phyloP scores from a whole-genome alignment of 306 rosid species.

The Begonia masoniana region DNA sequence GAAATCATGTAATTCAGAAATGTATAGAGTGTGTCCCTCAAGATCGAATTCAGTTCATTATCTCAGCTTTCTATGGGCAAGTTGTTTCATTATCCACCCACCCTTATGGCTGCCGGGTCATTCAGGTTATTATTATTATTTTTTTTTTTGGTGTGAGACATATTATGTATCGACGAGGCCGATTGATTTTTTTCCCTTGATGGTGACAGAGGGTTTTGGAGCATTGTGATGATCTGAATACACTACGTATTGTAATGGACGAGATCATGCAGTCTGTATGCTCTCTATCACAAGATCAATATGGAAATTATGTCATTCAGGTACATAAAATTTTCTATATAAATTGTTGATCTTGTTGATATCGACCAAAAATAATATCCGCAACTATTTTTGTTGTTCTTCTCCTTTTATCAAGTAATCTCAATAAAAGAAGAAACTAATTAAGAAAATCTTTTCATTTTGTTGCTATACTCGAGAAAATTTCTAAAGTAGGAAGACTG shows the following conservation, averaged over 20 bases:
- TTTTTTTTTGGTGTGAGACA: conserved; percentile 1
- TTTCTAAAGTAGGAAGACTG: too few species aligned
- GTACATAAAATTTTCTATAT: conserved; percentile 17
- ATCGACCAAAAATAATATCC: too few species aligned
- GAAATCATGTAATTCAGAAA: conserved; percentile 94
- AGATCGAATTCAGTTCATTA: conserved; percentile 72
- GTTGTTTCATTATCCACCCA: conserved; percentile 85
- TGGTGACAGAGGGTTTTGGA: conserved; percentile 88
- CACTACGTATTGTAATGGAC: conserved; percentile 78
- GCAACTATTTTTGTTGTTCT: too few species aligned
- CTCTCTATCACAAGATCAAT: conserved; percentile 87
- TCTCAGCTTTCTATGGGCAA: conserved; percentile 89
- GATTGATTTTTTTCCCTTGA: conserved; percentile 18
- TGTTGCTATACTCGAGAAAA: too few species aligned
- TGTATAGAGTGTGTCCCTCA: conserved; percentile 90
- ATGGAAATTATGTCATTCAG: conserved; percentile 98
- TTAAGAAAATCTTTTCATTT: too few species aligned
- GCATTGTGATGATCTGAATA: conserved; percentile 62
- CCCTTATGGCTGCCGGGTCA: conserved; percentile 98
- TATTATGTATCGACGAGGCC: conserved; percentile 1
- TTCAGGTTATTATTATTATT: conserved; percentile 52
- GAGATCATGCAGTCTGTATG: conserved; percentile 92
- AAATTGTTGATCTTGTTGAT: too few species aligned
- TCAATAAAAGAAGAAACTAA: too few species aligned
- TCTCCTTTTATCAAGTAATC: too few species aligned